Percentiles rank a stretch among this genome's conserved stretches.
phyloP scores from a whole-genome alignment of 1,139 yeast genomes.

The Candida tropicalis region DNA sequence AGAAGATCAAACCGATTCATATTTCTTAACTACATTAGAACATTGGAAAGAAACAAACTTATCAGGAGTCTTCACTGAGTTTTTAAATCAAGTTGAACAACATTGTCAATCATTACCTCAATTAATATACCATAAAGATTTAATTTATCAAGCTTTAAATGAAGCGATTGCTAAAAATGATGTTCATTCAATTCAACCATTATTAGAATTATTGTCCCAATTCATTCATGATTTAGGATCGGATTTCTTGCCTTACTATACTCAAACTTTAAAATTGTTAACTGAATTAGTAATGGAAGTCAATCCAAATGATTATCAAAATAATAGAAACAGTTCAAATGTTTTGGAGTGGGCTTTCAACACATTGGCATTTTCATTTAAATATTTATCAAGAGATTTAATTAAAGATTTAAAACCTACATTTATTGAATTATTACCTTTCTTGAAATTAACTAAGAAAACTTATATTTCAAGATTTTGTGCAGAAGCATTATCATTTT shows the following conservation, averaged over 20 bases:
- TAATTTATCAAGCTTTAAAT: conserved; percentile 58
- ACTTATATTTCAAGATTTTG: conserved; percentile 78
- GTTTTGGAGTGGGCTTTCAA: conserved; percentile 84
- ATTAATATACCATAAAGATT: conserved; percentile 67
- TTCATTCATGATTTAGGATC: conserved; percentile 93
- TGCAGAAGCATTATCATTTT: conserved; percentile 86
- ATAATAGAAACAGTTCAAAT: conserved; percentile 54
- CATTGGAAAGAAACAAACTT: conserved; percentile 90
- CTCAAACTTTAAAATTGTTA: conserved; percentile 52
- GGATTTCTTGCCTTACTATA: conserved; percentile 78
- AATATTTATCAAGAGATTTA: conserved; percentile 71
- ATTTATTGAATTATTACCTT: conserved; percentile 63
- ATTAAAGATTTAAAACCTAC: conserved; percentile 69
- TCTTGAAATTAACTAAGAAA: conserved; percentile 55
- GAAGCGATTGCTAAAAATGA: conserved; percentile 59
- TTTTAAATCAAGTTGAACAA: conserved; percentile 57
- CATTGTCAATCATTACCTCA: conserved; percentile 77
- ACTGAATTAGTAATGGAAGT: conserved; percentile 51
- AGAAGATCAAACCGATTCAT: conserved; percentile 63
- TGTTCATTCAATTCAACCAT: conserved; percentile 74
- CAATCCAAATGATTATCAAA: conserved; percentile 49
- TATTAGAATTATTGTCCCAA: conserved; percentile 79
- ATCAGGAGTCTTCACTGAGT: conserved; percentile 70
- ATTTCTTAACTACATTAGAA: conserved; percentile 74
- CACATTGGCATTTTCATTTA: conserved; percentile 84